These are phyloP conservation scores for Gynostemma pentaphyllum DNA, from an alignment of 306 rosid species.

Conservation along the genomic window DNA sequence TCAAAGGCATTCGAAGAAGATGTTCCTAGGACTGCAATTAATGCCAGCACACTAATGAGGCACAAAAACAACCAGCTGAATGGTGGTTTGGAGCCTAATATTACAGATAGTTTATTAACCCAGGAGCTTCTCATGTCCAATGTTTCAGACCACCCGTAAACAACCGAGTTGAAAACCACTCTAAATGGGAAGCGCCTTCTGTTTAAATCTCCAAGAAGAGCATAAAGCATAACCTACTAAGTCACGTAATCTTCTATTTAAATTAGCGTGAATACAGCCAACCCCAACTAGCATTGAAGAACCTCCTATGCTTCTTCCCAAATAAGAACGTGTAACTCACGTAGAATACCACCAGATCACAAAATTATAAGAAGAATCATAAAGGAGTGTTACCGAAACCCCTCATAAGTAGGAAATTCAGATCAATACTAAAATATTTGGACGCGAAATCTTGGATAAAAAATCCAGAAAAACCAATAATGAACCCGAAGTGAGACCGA, in stretches of 20 bases:
- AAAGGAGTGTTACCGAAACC: slow-evolving; percentile 7
- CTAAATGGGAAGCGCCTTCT: slow-evolving; percentile 24
- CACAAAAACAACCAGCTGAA: slow-evolving; percentile 64
- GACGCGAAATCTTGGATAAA: slow-evolving; percentile 17
- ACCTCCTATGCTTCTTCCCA: slow-evolving; percentile 27
- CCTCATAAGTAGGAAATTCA: slow-evolving; percentile 9
- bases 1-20: slow-evolving; percentile 53
- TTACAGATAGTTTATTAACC: slow-evolving; percentile 54
- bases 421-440: slow-evolving; percentile 8
- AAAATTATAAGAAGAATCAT: slow-evolving; percentile 3
- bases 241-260: slow-evolving; percentile 24
- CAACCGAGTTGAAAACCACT: slow-evolving; percentile 20
- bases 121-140: slow-evolving; percentile 89
- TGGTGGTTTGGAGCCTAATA: slow-evolving; percentile 62
- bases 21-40: slow-evolving; percentile 57
- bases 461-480: slow-evolving; percentile 8
- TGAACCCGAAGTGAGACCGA: not conserved
- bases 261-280: slow-evolving; percentile 26
- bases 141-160: slow-evolving; percentile 18
- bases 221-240: slow-evolving; percentile 31
- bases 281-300: slow-evolving; percentile 39
- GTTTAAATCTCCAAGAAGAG: slow-evolving; percentile 37
- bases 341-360: slow-evolving; percentile 16
- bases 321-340: slow-evolving; percentile 13
- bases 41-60: slow-evolving; percentile 51